Base-by-base conservation (phyloP, 257 asterid genomes). In the Vinca minor region DNA sequence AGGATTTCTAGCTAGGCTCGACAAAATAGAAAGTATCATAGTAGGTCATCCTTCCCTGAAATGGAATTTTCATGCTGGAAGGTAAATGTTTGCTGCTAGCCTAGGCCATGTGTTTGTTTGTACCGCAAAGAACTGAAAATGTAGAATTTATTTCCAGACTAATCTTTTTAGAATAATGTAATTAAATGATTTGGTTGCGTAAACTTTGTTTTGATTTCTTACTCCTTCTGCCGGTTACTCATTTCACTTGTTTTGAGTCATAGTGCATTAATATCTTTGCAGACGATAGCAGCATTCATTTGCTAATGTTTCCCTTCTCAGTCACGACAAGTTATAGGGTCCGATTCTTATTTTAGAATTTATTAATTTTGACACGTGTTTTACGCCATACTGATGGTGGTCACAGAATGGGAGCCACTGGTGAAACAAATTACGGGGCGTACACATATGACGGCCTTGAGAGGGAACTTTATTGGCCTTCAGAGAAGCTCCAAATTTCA, bases 381-480 rank as follows among this genome's bases (percentile, higher is more conserved):
- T 63, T 29, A 8, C 12, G 46, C 15, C 31, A 10, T 10, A 17
- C 38, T 45, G 45, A 65, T 65, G 18, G 25, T 65, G 18, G 25
- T 7, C 28, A 38, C 72, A 87, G 86, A 77, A 87, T 87, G 95
- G 92, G 86, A 63, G 77, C 79, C 69, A 8, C 80, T 0, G 80
- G 66, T 47, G 82, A 76, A 71, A 59, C 71, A 53, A 59, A 67
- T 4, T 87, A 82, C 9, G 87, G 89, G 36, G 81, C 79, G 9
- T 81, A 81, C 83, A 87, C 92, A 1, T 83, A 81, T 21, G 85
- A 81, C 48, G 76, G 71, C 68, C 87, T 87, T 10, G 95, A 84
- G 78, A 84, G 89, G 79, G 92, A 87, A 46, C 87, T 79, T 52
- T 88, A 88, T 68, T 88, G 96, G 96, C 91, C 91, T 6, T 72